Evolutionary conservation across 257 asterid species (phyloP).

Genomic region (Nicotiana otophora): DNA sequence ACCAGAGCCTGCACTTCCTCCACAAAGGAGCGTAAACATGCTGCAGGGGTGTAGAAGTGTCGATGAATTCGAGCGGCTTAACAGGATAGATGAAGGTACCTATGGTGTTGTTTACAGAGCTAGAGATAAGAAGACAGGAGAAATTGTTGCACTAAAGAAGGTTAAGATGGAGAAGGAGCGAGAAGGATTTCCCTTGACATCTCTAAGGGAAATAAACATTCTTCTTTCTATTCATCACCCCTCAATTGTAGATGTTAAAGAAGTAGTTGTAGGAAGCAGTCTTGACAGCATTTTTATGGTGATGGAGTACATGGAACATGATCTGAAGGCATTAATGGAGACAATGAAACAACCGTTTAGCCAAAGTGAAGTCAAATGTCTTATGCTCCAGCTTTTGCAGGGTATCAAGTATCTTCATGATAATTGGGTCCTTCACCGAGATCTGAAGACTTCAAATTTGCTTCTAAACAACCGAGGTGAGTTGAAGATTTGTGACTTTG

Average conservation of each 20-base stretch:
- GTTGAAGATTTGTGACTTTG: conserved; percentile 87
- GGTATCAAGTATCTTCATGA: conserved; percentile 81
- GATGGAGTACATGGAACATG: conserved; percentile 98
- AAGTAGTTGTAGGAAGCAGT: conserved; percentile 72
- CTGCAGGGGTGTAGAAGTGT: conserved; percentile 91
- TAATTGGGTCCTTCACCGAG: conserved; percentile 88
- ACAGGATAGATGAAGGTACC: conserved; percentile 89
- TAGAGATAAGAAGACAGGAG: conserved; percentile 76
- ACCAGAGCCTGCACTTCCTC: conserved; percentile 43
- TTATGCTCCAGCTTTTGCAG: conserved; percentile 75
- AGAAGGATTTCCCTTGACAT: conserved; percentile 85
- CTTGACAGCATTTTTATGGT: conserved; percentile 81
- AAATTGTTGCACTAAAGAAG: conserved; percentile 84
- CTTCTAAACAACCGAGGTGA: conserved; percentile 73
- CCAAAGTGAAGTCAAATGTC: conserved; percentile 86
- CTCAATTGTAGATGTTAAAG: conserved; percentile 83
- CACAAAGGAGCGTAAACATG: conserved; percentile 68
- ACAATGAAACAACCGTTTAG: conserved; percentile 71
- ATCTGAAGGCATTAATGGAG: conserved; percentile 73
- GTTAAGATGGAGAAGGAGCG: conserved; percentile 86
- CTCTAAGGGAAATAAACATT: conserved; percentile 80
- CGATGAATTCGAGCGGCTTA: conserved; percentile 74
- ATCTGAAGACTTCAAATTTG: conserved; percentile 79
- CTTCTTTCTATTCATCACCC: conserved; percentile 74
- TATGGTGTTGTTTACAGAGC: conserved; percentile 88